Evolutionary conservation across 306 rosid species (phyloP).

Genomic region (Sphenostylis stenocarpa): DNA sequence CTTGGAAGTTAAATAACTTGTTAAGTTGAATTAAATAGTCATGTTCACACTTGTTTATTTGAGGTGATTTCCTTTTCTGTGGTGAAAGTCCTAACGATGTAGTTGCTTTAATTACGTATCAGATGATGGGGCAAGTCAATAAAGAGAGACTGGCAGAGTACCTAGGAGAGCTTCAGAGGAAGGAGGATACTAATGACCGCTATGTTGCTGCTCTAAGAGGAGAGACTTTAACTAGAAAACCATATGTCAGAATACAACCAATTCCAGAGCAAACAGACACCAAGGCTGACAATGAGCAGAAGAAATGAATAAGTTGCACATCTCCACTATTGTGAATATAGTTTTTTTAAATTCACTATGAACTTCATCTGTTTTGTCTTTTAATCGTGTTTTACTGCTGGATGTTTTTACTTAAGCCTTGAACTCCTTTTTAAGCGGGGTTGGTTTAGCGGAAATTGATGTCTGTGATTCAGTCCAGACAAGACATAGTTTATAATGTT

Average conservation of each 20-base stretch:
- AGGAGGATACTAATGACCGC: slow-evolving; percentile 89
- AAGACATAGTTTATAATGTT: not conserved
- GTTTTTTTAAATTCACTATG: not conserved
- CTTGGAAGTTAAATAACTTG: not conserved
- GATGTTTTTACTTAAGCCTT: not conserved
- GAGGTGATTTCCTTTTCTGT: not conserved
- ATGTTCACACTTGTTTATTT: not conserved
- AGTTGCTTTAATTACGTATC: slow-evolving; percentile 17
- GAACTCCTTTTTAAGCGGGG: not conserved
- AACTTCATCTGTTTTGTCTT: not conserved
- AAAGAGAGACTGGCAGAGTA: slow-evolving; percentile 79
- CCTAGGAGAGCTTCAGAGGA: slow-evolving; percentile 63
- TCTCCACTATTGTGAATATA: slow-evolving; percentile 15
- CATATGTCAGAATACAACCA: slow-evolving; percentile 85
- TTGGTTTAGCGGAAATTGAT: not conserved
- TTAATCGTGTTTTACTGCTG: not conserved
- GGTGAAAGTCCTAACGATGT: not conserved
- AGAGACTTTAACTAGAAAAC: slow-evolving; percentile 81
- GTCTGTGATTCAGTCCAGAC: not conserved
- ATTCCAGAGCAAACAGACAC: slow-evolving; percentile 48
- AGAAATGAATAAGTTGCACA: slow-evolving; percentile 41
- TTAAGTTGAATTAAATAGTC: not conserved
- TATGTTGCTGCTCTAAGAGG: slow-evolving; percentile 86
- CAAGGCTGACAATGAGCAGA: slow-evolving; percentile 37
- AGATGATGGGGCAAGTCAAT: slow-evolving; percentile 90